Percentiles rank a stretch among this genome's conserved stretches.
phyloP scores from a whole-genome alignment of 768 basidiomycete species.

The Ramaria sp. region DNA sequence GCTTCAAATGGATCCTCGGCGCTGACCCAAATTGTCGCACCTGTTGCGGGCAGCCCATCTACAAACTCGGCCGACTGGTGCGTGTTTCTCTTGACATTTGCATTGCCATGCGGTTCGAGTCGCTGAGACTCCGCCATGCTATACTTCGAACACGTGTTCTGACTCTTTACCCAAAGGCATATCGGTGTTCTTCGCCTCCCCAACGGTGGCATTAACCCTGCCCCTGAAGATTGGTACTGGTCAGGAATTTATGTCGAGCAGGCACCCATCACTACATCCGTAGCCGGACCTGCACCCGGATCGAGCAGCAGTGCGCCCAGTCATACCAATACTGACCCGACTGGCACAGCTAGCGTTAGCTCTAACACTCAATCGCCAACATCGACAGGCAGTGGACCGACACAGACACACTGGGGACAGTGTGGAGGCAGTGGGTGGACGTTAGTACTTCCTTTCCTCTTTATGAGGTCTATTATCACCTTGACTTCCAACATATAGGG shows the following conservation, averaged over 20 bases:
- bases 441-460: constrained; percentile 21
- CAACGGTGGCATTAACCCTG: constrained; percentile 23
- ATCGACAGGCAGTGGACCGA: constrained; percentile 6
- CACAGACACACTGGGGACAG: constrained; percentile 12
- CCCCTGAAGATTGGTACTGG: constrained; percentile 48
- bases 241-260: constrained; percentile 50
- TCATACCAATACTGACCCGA: background rate
- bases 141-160: background rate
- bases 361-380: background rate
- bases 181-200: constrained; percentile 49
- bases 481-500: constrained; percentile 22
- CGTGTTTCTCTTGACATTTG: background rate
- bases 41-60: constrained; percentile 37
- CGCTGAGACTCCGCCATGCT: too few relatives aligned
- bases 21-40: constrained; percentile 38
- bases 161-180: constrained; percentile 22
- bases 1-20: constrained; percentile 38
- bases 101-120: background rate
- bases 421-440: constrained; percentile 12
- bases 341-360: background rate
- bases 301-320: background rate
- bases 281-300: constrained; percentile 27
- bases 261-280: constrained; percentile 42
- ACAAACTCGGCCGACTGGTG: constrained; percentile 49
- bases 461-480: constrained; percentile 12